Conservation (phyloP, 192 early-diverging fungal genomes). For the Coemansia sp. region DNA sequence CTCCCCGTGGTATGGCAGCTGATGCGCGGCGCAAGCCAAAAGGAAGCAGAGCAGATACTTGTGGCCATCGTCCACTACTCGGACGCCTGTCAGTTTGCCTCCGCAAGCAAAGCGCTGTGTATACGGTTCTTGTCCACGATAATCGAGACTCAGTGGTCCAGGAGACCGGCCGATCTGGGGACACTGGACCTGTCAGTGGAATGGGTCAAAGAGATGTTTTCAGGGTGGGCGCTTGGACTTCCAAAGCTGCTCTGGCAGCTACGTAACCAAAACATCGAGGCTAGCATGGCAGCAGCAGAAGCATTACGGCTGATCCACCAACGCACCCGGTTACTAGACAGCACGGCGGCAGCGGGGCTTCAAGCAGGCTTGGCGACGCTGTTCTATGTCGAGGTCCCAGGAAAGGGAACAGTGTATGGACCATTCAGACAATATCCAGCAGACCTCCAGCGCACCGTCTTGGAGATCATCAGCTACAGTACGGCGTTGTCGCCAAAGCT, state of each 20-base stretch:
- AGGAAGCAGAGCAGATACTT: conserved; percentile 31
- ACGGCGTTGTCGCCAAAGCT: conserved; percentile 19
- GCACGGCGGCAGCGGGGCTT: conserved; percentile 12
- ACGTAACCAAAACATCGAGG: conserved; percentile 40
- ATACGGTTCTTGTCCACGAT: conserved; percentile 31
- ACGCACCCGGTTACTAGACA: conserved; percentile 43
- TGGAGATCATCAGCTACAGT: conserved; percentile 36
- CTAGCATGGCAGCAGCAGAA: conserved; percentile 28
- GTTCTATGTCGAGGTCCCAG: conserved; percentile 48
- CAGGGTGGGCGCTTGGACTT: conserved; percentile 38
- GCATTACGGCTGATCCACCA: conserved; percentile 40
- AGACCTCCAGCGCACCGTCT: conserved; percentile 31
- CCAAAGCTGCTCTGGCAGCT: conserved; percentile 55
- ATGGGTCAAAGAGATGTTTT: conserved; percentile 12
- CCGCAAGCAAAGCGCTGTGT: conserved; percentile 40
- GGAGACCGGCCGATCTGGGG: background rate
- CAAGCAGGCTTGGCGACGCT: conserved; percentile 44
- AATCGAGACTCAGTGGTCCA: conserved; percentile 37
- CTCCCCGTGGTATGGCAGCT: conserved; percentile 41
- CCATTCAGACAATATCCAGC: conserved; percentile 44
- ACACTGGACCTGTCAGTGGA: conserved; percentile 14
- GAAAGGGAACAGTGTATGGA: conserved; percentile 43
- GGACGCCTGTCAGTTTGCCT: conserved; percentile 18
- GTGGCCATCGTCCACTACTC: conserved; percentile 30
- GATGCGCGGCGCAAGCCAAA: conserved; percentile 15